These are phyloP conservation scores for Rhodotorula sp. DNA, from an alignment of 1,284 basidiomycete species.

Conservation along the genomic window DNA sequence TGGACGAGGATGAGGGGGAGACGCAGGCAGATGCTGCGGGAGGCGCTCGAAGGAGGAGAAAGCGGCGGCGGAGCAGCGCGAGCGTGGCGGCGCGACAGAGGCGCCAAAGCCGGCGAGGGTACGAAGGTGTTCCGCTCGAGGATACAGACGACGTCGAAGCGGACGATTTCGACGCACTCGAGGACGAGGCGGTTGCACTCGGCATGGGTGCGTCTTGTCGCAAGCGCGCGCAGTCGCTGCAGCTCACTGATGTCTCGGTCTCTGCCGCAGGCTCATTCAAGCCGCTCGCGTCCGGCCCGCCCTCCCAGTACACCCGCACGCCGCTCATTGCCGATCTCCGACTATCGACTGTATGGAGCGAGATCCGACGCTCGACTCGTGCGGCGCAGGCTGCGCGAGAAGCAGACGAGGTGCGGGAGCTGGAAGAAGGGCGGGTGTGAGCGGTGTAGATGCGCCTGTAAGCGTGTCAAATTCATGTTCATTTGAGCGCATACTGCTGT, in stretches of 20 bases:
- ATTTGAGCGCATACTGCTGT: too few species aligned
- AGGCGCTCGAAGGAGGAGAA: too few species aligned
- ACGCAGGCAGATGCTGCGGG: too few species aligned
- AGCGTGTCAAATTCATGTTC: neutral
- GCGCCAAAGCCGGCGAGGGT: neutral
- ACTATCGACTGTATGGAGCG: neutral
- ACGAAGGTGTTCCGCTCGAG: neutral
- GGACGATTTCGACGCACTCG: neutral
- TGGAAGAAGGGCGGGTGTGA: constrained; percentile 9
- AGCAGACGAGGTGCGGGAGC: neutral
- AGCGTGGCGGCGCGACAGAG: neutral
- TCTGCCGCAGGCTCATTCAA: neutral
- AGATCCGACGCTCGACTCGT: neutral
- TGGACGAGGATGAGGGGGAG: neutral
- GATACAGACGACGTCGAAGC: neutral
- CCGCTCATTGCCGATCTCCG: constrained; percentile 14
- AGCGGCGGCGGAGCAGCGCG: too few species aligned
- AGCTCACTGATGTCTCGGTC: neutral
- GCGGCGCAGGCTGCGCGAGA: neutral
- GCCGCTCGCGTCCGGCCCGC: neutral
- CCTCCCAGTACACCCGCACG: neutral
- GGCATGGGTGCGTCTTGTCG: neutral
- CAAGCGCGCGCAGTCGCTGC: too few species aligned
- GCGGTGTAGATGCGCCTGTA: neutral
- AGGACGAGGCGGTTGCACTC: neutral